A percentile compares a stretch with the other conserved stretches of the same genome.
phyloP scores from a whole-genome alignment of 1,139 yeast genomes.

The Pichia norvegensis region DNA sequence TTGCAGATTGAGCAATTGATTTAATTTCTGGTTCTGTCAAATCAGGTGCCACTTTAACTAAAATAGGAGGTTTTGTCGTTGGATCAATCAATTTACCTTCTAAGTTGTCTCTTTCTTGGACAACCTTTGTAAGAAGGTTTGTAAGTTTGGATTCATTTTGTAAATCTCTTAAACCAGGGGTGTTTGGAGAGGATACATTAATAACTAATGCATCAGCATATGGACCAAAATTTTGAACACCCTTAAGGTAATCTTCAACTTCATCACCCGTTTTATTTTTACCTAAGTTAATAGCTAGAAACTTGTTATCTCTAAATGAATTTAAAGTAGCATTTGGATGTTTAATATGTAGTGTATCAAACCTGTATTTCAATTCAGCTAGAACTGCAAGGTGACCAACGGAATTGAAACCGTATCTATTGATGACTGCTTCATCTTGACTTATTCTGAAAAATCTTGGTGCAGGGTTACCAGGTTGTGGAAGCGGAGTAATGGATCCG shows the following conservation, averaged over 20 bases:
- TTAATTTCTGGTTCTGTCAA: slow-evolving; percentile 72
- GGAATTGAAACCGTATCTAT: slow-evolving; percentile 92
- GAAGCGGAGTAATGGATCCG: slow-evolving; percentile 86
- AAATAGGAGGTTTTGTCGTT: slow-evolving; percentile 53
- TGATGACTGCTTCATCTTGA: slow-evolving; percentile 82
- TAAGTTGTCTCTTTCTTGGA: slow-evolving; percentile 47
- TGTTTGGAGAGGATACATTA: slow-evolving; percentile 94
- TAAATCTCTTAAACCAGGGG: slow-evolving; percentile 86
- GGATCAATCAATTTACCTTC: slow-evolving; percentile 35
- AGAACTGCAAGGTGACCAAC: slow-evolving; percentile 75
- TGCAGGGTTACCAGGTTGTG: slow-evolving; percentile 89
- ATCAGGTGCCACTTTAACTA: slow-evolving; percentile 93
- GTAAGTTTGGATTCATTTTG: slow-evolving; percentile 73
- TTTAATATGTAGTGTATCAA: slow-evolving; percentile 33
- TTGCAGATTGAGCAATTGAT: slow-evolving; percentile 78
- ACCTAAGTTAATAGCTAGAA: slow-evolving; percentile 80
- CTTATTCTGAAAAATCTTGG: slow-evolving; percentile 87
- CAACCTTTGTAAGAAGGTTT: slow-evolving; percentile 56
- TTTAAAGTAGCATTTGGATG: slow-evolving; percentile 35
- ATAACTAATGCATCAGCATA: slow-evolving; percentile 84
- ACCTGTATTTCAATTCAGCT: slow-evolving; percentile 55
- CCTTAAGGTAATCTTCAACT: slow-evolving; percentile 73
- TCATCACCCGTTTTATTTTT: slow-evolving; percentile 91
- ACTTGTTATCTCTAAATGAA: slow-evolving; percentile 55
- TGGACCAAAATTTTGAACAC: slow-evolving; percentile 73